Percentiles rank a stretch among this genome's conserved stretches.
Conservation (phyloP, 2,329 filamentous ascomycete species). For the Aplosporella prunicola region DNA sequence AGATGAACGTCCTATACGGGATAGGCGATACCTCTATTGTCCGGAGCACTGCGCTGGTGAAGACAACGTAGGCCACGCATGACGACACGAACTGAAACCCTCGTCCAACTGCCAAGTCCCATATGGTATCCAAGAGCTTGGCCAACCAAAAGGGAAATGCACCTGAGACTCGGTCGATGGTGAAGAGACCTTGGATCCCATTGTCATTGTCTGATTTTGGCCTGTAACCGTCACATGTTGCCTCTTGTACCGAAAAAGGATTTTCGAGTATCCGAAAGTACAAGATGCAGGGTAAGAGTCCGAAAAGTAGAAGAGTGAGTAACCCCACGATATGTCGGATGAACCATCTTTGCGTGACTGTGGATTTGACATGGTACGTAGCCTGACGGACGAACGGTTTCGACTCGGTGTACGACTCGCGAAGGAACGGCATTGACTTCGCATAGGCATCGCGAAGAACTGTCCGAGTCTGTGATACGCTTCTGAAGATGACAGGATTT, state of each 20-base stretch:
- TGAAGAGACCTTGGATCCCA: slow-evolving; percentile 16
- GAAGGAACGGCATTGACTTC: too few species aligned
- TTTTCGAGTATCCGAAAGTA: background rate
- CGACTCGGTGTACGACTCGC: too few species aligned
- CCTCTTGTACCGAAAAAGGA: too few species aligned
- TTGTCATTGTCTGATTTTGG: background rate
- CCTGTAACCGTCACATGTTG: too few species aligned
- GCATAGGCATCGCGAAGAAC: too few species aligned
- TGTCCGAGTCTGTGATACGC: too few species aligned
- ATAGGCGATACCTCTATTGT: slow-evolving; percentile 26
- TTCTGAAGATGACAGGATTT: too few species aligned
- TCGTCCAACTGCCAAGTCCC: slow-evolving; percentile 26
- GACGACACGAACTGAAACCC: slow-evolving; percentile 24
- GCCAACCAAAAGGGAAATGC: slow-evolving; percentile 21
- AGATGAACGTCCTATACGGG: slow-evolving; percentile 25
- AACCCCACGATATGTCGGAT: background rate
- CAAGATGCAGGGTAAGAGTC: background rate
- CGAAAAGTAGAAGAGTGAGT: background rate
- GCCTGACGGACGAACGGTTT: too few species aligned
- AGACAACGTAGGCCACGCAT: slow-evolving; percentile 23
- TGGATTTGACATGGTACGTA: too few species aligned
- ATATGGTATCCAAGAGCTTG: slow-evolving; percentile 27
- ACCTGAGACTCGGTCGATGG: slow-evolving; percentile 20
- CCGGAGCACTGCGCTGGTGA: slow-evolving; percentile 24
- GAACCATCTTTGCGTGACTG: too few species aligned